Base-by-base conservation (phyloP, 129 eudicot species). In the Mikania micrantha region DNA sequence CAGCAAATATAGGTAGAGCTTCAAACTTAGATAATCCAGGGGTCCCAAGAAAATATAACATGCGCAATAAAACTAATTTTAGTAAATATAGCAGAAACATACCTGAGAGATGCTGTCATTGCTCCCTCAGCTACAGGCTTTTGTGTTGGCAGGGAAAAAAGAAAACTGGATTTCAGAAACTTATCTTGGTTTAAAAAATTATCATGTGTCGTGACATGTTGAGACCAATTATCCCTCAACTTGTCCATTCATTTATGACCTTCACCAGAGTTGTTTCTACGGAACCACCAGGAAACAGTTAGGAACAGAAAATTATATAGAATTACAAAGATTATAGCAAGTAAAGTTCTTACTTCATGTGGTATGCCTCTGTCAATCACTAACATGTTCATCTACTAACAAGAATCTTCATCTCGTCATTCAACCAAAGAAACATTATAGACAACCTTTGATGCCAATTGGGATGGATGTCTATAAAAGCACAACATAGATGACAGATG, bases 131-230 rank as follows among this genome's bases (percentile, higher is more conserved):
- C 58, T 34, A 68, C 64, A 59, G 92, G 87, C 65, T 81, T 93
- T 73, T 89, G 99, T 28, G 82, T 69, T 12, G 90, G 28, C 74
- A 93, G 52, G 4, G 99, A 89, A 71, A 60, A 84, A 32, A 93
- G 90, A 31, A 93, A 80, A 69, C 74, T 86, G 17, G 96, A 75
- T 28, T 71, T 82, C 78, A 92, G 74, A 67, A 78, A 82, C 68
- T 79, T 79, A 32, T 84, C 79, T 75, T 86, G 95, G 49, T 69
- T 80, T 48, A 71, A 68, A 77, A 92, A 84, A 60, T 80, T 80
- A 64, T 83, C 67, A 71, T 84, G 96, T 70, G 80, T 70, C 34
- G 69, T 69, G 63, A 62, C 86, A 82, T 93, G 99, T 41, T 89
- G 82, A 17, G 76, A 65, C 99, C 85, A 93, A 65, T 89, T 89